Evolutionary conservation across 805 yeast species (phyloP).

Genomic region (Zygosaccharomyces rouxii): DNA sequence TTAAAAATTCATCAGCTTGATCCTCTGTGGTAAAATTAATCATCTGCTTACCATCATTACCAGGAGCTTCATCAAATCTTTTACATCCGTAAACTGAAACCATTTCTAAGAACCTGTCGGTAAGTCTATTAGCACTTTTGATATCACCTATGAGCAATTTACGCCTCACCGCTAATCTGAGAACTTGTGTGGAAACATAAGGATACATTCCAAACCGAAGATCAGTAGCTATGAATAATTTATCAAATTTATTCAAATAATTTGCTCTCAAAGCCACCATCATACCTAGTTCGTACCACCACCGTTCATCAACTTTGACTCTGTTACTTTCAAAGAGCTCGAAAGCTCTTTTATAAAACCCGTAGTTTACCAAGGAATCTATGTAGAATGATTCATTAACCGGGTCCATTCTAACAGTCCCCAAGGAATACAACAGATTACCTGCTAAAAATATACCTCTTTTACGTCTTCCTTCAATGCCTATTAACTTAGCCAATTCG

Average conservation of each 20-base stretch:
- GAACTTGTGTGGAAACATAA: conserved; percentile 38
- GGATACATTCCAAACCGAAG: conserved; percentile 24
- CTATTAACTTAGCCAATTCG: conserved; percentile 39
- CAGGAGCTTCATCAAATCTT: conserved; percentile 1
- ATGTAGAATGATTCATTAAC: conserved; percentile 49
- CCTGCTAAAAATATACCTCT: conserved; percentile 41
- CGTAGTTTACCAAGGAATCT: conserved; percentile 39
- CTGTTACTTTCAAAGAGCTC: conserved; percentile 36
- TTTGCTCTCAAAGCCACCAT: conserved; percentile 37
- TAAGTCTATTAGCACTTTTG: conserved; percentile 35
- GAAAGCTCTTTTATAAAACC: conserved; percentile 36
- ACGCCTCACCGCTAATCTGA: conserved; percentile 35
- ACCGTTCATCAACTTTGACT: conserved; percentile 40
- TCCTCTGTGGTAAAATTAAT: conserved; percentile 25
- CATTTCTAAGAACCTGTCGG: conserved; percentile 27
- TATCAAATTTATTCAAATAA: conserved; percentile 37
- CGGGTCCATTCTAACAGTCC: conserved; percentile 46
- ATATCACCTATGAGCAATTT: conserved; percentile 29
- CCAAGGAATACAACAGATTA: conserved; percentile 39
- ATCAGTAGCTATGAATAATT: conserved; percentile 30
- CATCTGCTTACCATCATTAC: conserved; percentile 13
- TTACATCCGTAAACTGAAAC: conserved; percentile 28
- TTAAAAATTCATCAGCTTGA: conserved; percentile 31
- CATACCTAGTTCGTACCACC: conserved; percentile 53
- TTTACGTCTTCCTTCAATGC: conserved; percentile 32